Conservation (phyloP, 805 yeast species). For the Saccharomyces jurei region DNA sequence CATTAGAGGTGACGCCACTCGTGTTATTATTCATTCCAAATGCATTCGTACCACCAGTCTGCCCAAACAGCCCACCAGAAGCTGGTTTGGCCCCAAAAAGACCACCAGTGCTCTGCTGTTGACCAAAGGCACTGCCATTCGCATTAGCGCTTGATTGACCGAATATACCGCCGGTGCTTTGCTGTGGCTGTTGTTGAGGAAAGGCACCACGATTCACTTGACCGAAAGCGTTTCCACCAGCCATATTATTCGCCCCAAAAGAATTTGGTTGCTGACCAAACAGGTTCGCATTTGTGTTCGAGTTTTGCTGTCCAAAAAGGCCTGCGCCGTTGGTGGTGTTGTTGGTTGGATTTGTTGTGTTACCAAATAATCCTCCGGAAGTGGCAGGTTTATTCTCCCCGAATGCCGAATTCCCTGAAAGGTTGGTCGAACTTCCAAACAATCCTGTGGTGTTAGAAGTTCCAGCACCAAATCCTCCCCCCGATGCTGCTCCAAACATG, state of each 20-base stretch:
- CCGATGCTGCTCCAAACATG: slow-evolving; percentile 4
- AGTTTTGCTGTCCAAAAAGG: slow-evolving; percentile 19
- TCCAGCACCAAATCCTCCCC: slow-evolving; percentile 1
- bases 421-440: neutral
- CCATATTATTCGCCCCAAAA: slow-evolving; percentile 13
- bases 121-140: slow-evolving; percentile 3
- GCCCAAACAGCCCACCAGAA: slow-evolving; percentile 28
- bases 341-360: slow-evolving; percentile 2
- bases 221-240: slow-evolving; percentile 24
- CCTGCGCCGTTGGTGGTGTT: slow-evolving; percentile 2
- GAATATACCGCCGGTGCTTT: slow-evolving; percentile 19
- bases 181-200: slow-evolving; percentile 1
- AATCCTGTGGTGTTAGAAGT: neutral
- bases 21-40: slow-evolving; percentile 32
- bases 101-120: slow-evolving; percentile 14
- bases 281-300: slow-evolving; percentile 6
- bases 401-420: neutral
- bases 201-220: neutral
- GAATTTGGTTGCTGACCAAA: slow-evolving; percentile 13
- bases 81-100: slow-evolving; percentile 27
- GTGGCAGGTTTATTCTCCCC: slow-evolving; percentile 7
- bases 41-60: slow-evolving; percentile 17
- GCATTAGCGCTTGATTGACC: slow-evolving; percentile 17
- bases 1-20: slow-evolving; percentile 29
- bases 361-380: slow-evolving; percentile 10